Percentiles rank a stretch among this genome's conserved stretches.
Evolutionary conservation across 129 eudicot genomes (phyloP).

Genomic region (Pseudognaphalium luteoalbum): DNA sequence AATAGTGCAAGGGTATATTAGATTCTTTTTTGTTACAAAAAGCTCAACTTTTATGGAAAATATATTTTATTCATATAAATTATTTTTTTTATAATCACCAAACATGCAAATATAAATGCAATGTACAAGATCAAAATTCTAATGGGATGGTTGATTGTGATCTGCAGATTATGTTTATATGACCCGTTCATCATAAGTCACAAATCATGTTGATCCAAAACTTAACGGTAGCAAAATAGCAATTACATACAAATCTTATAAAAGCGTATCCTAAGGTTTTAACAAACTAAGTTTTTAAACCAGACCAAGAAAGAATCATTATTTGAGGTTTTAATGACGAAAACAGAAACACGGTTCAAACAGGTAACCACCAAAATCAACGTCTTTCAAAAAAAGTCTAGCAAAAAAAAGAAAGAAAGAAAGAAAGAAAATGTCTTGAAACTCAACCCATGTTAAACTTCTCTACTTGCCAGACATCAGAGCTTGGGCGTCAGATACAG

Average conservation of each 20-base stretch:
- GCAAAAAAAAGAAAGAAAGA: too few species aligned
- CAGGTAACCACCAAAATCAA: background rate
- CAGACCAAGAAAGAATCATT: slow-evolving; percentile 12
- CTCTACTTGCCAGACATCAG: slow-evolving; percentile 39
- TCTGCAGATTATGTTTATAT: too few species aligned
- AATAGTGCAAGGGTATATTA: too few species aligned
- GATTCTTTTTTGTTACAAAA: too few species aligned
- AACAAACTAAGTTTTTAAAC: background rate
- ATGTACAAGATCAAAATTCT: too few species aligned
- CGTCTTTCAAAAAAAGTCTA: background rate
- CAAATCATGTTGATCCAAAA: background rate
- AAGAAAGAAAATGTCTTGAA: background rate
- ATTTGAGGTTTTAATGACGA: slow-evolving; percentile 16
- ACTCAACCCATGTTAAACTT: background rate
- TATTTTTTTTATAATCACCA: too few species aligned
- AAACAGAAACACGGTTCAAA: slow-evolving; percentile 20
- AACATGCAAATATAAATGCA: too few species aligned
- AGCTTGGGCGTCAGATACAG: slow-evolving; percentile 47
- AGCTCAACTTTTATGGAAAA: too few species aligned
- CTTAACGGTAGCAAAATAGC: too few species aligned
- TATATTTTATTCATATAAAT: too few species aligned
- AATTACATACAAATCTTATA: slow-evolving; percentile 17
- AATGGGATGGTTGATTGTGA: too few species aligned
- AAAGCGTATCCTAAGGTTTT: background rate
- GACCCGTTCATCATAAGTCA: background rate